phyloP scores from a whole-genome alignment of 257 asterid genomes.

The Solanum bulbocastanum region DNA sequence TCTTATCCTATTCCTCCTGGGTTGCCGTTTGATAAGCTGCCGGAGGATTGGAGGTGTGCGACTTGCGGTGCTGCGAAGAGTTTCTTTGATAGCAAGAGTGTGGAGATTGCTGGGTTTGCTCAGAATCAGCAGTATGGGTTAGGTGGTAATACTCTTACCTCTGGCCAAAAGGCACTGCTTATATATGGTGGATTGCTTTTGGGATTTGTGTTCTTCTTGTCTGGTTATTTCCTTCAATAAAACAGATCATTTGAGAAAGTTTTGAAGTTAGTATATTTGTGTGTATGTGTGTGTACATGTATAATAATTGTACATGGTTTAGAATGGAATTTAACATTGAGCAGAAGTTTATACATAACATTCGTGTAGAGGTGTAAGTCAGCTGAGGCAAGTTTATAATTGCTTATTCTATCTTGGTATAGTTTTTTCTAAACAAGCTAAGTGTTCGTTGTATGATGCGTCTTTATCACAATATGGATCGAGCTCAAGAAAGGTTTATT shows the following conservation, averaged over 20 bases:
- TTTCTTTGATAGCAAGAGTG: constrained; percentile 77
- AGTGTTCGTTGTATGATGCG: background rate
- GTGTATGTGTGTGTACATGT: background rate
- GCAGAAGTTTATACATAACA: background rate
- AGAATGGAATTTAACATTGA: background rate
- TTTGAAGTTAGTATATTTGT: background rate
- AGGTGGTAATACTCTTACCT: constrained; percentile 81
- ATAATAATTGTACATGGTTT: background rate
- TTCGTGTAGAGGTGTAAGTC: background rate
- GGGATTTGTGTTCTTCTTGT: constrained; percentile 68
- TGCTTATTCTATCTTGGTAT: background rate
- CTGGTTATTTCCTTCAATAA: constrained; percentile 81
- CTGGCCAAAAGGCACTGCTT: constrained; percentile 84
- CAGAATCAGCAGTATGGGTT: constrained; percentile 96
- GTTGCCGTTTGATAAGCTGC: constrained; percentile 60
- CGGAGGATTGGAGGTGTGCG: constrained; percentile 93
- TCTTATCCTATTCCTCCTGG: constrained; percentile 93
- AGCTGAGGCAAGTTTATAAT: background rate
- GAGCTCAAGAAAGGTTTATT: background rate
- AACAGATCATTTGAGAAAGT: background rate
- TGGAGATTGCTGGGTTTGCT: constrained; percentile 91
- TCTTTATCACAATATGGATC: background rate
- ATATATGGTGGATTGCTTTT: constrained; percentile 69
- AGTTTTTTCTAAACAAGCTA: background rate
- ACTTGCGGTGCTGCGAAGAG: constrained; percentile 91